A percentile compares a stretch with the other conserved stretches of the same genome.
Evolutionary conservation across 805 yeast species (phyloP).

Genomic region (Candida ulmi): DNA sequence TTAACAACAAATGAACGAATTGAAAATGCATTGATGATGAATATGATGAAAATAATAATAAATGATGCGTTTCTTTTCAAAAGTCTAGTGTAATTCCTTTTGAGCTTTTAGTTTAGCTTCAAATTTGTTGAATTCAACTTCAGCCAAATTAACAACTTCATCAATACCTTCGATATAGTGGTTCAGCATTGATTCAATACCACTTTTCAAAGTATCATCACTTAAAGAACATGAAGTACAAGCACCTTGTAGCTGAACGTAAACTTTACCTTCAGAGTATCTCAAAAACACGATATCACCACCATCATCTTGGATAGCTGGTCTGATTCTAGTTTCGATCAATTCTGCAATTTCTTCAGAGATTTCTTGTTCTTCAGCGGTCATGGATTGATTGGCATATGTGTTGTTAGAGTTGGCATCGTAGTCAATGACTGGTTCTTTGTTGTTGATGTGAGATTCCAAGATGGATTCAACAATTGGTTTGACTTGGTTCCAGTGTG

Average conservation of each 20-base stretch:
- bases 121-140: constrained; percentile 24
- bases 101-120: constrained; percentile 19
- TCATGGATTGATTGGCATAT: constrained; percentile 7
- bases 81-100: constrained; percentile 7
- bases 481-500: constrained; percentile 67
- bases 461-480: constrained; percentile 50
- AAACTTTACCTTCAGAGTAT: constrained; percentile 83
- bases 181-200: constrained; percentile 95
- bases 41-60: too few relatives aligned
- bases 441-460: constrained; percentile 31
- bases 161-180: constrained; percentile 95
- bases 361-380: constrained; percentile 72
- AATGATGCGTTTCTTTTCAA: too few relatives aligned
- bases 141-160: constrained; percentile 48
- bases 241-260: constrained; percentile 88
- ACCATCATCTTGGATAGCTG: constrained; percentile 98
- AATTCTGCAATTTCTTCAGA: constrained; percentile 88
- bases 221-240: constrained; percentile 91
- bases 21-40: too few relatives aligned
- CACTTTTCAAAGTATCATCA: constrained; percentile 88
- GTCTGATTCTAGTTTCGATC: constrained; percentile 90
- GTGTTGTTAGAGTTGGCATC: constrained; percentile 2
- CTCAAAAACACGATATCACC: constrained; percentile 91
- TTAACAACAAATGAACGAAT: too few relatives aligned
- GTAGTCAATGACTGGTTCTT: constrained; percentile 22